Evolutionary conservation across 2,329 filamentous ascomycete genomes (phyloP).

Genomic region (Phyllosticta ampelicida): DNA sequence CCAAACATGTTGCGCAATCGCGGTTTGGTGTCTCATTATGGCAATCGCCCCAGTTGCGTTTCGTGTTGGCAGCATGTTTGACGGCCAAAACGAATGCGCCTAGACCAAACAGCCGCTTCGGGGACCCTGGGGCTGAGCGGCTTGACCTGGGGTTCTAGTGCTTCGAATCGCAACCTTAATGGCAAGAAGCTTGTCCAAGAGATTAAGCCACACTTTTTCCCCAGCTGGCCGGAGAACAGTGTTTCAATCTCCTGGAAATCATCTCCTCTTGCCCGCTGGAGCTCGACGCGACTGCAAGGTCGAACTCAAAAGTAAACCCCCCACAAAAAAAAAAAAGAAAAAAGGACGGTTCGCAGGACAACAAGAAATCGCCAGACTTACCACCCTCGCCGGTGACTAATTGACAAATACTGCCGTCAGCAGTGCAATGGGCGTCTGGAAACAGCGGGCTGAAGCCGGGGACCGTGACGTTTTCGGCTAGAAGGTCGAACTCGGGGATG

Average conservation of each 20-base stretch:
- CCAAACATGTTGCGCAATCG: not conserved
- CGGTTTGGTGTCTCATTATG: not conserved
- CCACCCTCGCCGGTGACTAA: constrained; percentile 48
- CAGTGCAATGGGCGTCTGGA: constrained; percentile 54
- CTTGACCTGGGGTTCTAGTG: not conserved
- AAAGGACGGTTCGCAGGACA: not conserved
- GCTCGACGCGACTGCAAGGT: too few relatives aligned
- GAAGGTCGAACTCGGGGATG: constrained; percentile 45
- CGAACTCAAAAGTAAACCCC: too few relatives aligned
- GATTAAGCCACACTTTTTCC: not conserved
- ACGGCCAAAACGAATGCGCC: not conserved
- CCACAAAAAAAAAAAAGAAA: too few relatives aligned
- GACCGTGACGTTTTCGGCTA: constrained; percentile 46
- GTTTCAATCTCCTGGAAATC: not conserved
- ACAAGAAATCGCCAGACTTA: constrained; percentile 23
- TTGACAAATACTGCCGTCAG: constrained; percentile 53
- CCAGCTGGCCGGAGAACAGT: not conserved
- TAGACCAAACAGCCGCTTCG: not conserved
- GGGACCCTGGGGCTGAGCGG: not conserved
- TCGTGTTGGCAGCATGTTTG: not conserved
- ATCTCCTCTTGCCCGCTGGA: not conserved
- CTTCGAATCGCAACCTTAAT: not conserved
- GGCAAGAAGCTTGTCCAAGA: not conserved
- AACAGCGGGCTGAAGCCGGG: constrained; percentile 56
- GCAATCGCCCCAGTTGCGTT: not conserved